Percentiles rank a stretch among this genome's conserved stretches.
Conservation (phyloP, 2,329 filamentous ascomycete species). For the Exophiala bonariae region DNA sequence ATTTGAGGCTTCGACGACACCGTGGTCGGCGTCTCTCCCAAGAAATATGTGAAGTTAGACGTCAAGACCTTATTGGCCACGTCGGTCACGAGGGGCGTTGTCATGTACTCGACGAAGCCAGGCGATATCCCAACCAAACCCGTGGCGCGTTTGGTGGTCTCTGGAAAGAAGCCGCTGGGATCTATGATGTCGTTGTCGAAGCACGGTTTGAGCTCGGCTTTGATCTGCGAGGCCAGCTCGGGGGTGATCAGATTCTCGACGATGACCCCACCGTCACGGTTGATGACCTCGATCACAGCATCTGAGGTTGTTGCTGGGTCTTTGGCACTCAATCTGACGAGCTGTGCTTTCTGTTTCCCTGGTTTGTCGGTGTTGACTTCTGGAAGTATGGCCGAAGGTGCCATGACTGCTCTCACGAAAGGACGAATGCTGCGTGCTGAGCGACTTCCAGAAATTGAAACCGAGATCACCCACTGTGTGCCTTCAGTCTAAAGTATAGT, state of each 20-base stretch:
- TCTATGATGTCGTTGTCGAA: slow-evolving; percentile 19
- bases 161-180: slow-evolving; percentile 26
- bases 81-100: slow-evolving; percentile 34
- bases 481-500: too few species aligned
- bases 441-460: too few species aligned
- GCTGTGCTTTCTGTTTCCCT: neutral
- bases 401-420: too few species aligned
- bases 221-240: slow-evolving; percentile 12
- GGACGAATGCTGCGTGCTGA: too few species aligned
- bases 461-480: too few species aligned
- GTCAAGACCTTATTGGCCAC: slow-evolving; percentile 36
- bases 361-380: too few species aligned
- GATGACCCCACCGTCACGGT: slow-evolving; percentile 14
- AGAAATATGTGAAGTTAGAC: slow-evolving; percentile 37
- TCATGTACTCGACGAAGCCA: slow-evolving; percentile 36
- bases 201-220: slow-evolving; percentile 22
- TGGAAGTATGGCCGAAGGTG: too few species aligned
- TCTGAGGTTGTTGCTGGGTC: slow-evolving; percentile 1
- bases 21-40: slow-evolving; percentile 13
- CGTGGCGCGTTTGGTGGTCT: slow-evolving; percentile 32
- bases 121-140: slow-evolving; percentile 39
- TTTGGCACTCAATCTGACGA: neutral
- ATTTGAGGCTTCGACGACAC: slow-evolving; percentile 24
- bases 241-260: slow-evolving; percentile 16
- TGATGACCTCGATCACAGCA: slow-evolving; percentile 2